A percentile compares a stretch with the other conserved stretches of the same genome.
phyloP scores from a whole-genome alignment of 2,329 filamentous ascomycete species.

The Periglandula ipomoeae region DNA sequence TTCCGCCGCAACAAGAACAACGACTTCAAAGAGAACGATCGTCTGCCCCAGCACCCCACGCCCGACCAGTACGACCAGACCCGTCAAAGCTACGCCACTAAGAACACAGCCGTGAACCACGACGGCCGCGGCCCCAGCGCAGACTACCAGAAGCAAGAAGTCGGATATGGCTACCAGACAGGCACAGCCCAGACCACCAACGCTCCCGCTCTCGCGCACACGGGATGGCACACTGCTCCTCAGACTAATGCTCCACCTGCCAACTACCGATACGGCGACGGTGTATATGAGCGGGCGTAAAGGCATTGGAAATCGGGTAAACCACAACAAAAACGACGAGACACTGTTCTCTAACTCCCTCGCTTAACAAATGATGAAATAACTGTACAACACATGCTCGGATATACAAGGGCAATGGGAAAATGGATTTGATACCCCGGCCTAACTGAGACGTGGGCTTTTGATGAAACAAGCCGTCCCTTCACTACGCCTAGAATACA shows the following conservation, averaged over 20 bases:
- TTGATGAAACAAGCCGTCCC: background rate
- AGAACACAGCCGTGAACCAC: conserved; percentile 23
- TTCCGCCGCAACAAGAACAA: conserved; percentile 21
- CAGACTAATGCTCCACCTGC: conserved; percentile 10
- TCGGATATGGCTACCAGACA: conserved; percentile 16
- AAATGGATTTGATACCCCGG: background rate
- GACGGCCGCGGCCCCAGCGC: conserved; percentile 19
- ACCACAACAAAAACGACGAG: background rate
- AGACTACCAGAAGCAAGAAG: conserved; percentile 18
- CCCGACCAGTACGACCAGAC: conserved; percentile 29
- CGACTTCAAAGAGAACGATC: conserved; percentile 18
- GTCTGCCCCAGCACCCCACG: conserved; percentile 30
- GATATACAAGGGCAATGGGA: background rate
- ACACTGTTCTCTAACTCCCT: background rate
- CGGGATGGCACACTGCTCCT: conserved; percentile 1
- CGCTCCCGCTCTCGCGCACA: background rate
- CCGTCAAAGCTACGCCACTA: conserved; percentile 34
- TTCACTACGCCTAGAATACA: background rate
- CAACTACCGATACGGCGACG: conserved; percentile 28
- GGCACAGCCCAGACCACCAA: background rate
- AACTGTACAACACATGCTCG: no score
- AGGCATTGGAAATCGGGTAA: conserved; percentile 1
- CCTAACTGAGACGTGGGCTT: background rate
- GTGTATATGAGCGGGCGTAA: conserved; percentile 24
- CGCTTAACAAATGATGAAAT: background rate